These are phyloP conservation scores for Microstegium vimineum DNA, from an alignment of 176 grass and related monocot genomes.

Conservation along the genomic window DNA sequence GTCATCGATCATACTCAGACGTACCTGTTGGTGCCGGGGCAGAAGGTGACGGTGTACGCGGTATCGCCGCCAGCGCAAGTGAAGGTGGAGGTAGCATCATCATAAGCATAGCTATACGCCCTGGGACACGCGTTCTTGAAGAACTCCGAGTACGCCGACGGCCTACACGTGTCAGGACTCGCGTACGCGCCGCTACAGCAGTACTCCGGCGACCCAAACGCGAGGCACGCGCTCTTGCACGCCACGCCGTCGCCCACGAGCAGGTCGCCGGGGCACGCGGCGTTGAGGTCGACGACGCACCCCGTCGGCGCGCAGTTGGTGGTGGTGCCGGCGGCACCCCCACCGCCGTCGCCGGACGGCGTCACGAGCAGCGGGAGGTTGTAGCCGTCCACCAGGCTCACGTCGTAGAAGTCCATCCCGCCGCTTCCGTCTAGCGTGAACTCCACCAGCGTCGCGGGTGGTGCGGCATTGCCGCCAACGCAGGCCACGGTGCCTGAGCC, in stretches of 20 bases:
- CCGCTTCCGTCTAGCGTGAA: neutral
- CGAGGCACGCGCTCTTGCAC: neutral
- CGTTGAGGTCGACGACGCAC: neutral
- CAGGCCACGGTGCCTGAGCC: neutral
- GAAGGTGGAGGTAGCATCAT: slow-evolving; percentile 74
- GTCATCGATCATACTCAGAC: too few relatives aligned
- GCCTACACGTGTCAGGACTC: slow-evolving; percentile 30
- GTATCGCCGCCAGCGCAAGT: slow-evolving; percentile 31
- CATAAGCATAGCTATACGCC: slow-evolving; percentile 65
- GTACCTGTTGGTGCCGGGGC: neutral
- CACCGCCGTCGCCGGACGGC: too few relatives aligned
- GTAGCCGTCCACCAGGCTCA: slow-evolving; percentile 90
- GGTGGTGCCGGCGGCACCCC: too few relatives aligned
- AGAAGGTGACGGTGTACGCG: neutral
- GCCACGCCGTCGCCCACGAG: neutral
- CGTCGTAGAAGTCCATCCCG: slow-evolving; percentile 89
- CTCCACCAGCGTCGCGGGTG: neutral
- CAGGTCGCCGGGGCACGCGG: neutral
- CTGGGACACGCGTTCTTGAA: slow-evolving; percentile 66
- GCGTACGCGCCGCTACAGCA: slow-evolving; percentile 58
- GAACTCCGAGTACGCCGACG: slow-evolving; percentile 41
- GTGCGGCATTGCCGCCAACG: neutral
- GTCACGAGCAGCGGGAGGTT: slow-evolving; percentile 37
- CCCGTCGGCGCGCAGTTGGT: neutral
- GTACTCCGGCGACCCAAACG: slow-evolving; percentile 13